phyloP scores from a whole-genome alignment of 2,329 filamentous ascomycete genomes.

The Arthrobotrys entomopaga region DNA sequence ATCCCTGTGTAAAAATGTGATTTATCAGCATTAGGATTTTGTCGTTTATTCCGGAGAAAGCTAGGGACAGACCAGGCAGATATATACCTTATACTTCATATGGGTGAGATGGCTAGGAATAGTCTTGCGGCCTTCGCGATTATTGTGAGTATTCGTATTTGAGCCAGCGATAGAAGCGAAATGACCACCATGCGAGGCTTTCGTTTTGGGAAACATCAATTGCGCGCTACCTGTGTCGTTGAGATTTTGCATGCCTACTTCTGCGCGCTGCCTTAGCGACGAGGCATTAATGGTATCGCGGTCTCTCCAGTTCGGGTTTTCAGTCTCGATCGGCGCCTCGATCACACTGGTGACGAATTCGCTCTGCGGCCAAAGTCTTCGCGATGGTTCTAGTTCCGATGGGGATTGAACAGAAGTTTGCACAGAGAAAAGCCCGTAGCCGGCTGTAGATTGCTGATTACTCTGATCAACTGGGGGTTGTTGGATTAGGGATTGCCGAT shows the following conservation, averaged over 20 bases:
- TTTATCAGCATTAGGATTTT: background rate
- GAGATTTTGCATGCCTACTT: constrained; percentile 43
- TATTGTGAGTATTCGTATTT: constrained; percentile 1
- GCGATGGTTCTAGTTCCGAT: constrained; percentile 40
- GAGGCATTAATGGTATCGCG: constrained; percentile 37
- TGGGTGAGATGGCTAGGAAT: constrained; percentile 47
- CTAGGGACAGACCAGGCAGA: background rate
- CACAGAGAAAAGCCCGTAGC: constrained; percentile 43
- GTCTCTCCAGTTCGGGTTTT: constrained; percentile 44
- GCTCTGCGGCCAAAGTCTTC: constrained; percentile 44
- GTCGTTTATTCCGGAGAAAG: background rate
- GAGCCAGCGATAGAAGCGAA: constrained; percentile 4
- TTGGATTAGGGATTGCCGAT: constrained; percentile 44
- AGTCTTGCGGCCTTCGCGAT: constrained; percentile 31
- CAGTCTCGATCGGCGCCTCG: constrained; percentile 43
- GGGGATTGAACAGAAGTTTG: constrained; percentile 39
- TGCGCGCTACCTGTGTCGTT: constrained; percentile 24
- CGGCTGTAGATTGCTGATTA: constrained; percentile 42
- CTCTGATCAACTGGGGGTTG: constrained; percentile 36
- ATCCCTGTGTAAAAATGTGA: constrained; percentile 15
- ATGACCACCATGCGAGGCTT: constrained; percentile 6
- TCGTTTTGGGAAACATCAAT: constrained; percentile 42
- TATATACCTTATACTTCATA: constrained; percentile 49
- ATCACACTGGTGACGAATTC: constrained; percentile 48
- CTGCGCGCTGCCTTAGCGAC: constrained; percentile 36